These are phyloP conservation scores for Nannizziopsis barbatae DNA, from an alignment of 2,329 filamentous ascomycete species.

Conservation along the genomic window DNA sequence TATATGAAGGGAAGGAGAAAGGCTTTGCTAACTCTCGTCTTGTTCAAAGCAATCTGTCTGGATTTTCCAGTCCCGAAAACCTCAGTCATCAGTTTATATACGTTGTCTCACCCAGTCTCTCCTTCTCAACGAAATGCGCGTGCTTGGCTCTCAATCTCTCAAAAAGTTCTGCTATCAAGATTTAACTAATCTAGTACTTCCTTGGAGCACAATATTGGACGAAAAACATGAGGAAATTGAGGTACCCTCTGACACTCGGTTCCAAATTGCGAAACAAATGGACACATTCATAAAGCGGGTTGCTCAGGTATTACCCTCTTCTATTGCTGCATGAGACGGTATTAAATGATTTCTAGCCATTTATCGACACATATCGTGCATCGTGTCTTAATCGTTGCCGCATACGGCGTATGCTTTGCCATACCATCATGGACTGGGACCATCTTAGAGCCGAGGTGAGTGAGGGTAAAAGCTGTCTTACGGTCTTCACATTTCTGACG, in stretches of 20 bases:
- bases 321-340: neutral
- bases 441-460: constrained; percentile 63
- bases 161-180: constrained; percentile 71
- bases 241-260: constrained; percentile 58
- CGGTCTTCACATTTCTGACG: neutral
- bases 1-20: constrained; percentile 1
- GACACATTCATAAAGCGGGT: constrained; percentile 52
- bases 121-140: constrained; percentile 59
- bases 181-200: constrained; percentile 64
- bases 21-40: constrained; percentile 8
- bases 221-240: constrained; percentile 67
- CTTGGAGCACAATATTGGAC: constrained; percentile 59
- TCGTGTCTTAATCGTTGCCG: constrained; percentile 85
- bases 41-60: constrained; percentile 9
- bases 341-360: constrained; percentile 45
- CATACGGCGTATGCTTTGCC: constrained; percentile 76
- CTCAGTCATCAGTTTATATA: constrained; percentile 72
- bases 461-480: neutral
- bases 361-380: constrained; percentile 71
- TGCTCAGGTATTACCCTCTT: constrained; percentile 30
- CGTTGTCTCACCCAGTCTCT: constrained; percentile 67
- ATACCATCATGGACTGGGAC: constrained; percentile 75
- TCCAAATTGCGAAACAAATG: constrained; percentile 61
- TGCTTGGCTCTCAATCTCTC: constrained; percentile 57
- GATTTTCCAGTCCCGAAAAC: constrained; percentile 49